phyloP scores from a whole-genome alignment of 352 stramenopile species.

The Lagenidium sp. region DNA sequence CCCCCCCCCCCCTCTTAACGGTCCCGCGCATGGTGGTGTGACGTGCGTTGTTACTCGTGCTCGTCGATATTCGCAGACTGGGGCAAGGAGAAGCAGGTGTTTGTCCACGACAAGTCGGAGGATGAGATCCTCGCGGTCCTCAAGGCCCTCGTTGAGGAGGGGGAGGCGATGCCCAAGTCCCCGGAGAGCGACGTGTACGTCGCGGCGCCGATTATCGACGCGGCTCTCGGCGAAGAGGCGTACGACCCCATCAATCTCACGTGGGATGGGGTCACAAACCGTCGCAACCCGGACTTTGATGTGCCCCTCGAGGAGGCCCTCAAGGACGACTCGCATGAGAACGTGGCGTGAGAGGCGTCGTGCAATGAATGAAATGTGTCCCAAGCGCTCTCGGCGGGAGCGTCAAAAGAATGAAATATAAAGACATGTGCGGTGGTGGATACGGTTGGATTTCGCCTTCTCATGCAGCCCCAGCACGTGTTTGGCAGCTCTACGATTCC shows the following conservation, averaged over 20 bases:
- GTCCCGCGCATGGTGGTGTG: too few species aligned
- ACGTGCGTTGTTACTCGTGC: background rate
- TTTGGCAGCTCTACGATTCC: too few species aligned
- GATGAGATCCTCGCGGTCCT: slow-evolving; percentile 71
- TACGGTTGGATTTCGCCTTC: too few species aligned
- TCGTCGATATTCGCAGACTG: slow-evolving; percentile 31
- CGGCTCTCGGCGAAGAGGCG: slow-evolving; percentile 46
- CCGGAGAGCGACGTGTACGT: slow-evolving; percentile 78
- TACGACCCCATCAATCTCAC: slow-evolving; percentile 81
- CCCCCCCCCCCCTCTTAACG: background rate
- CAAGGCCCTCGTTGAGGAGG: slow-evolving; percentile 69
- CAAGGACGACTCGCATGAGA: slow-evolving; percentile 30
- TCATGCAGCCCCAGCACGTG: too few species aligned
- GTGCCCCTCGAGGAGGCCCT: slow-evolving; percentile 61
- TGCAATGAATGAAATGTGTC: too few species aligned
- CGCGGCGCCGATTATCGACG: slow-evolving; percentile 66
- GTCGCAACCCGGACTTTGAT: slow-evolving; percentile 80
- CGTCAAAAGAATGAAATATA: too few species aligned
- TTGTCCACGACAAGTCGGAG: slow-evolving; percentile 75
- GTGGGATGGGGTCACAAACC: slow-evolving; percentile 73
- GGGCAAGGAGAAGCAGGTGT: slow-evolving; percentile 79
- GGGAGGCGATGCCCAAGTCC: slow-evolving; percentile 67
- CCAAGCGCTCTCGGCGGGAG: too few species aligned
- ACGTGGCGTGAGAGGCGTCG: too few species aligned
- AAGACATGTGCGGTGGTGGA: too few species aligned